Evolutionary conservation across 2,329 filamentous ascomycete species (phyloP).

Genomic region (Dothideomycetes sp.): DNA sequence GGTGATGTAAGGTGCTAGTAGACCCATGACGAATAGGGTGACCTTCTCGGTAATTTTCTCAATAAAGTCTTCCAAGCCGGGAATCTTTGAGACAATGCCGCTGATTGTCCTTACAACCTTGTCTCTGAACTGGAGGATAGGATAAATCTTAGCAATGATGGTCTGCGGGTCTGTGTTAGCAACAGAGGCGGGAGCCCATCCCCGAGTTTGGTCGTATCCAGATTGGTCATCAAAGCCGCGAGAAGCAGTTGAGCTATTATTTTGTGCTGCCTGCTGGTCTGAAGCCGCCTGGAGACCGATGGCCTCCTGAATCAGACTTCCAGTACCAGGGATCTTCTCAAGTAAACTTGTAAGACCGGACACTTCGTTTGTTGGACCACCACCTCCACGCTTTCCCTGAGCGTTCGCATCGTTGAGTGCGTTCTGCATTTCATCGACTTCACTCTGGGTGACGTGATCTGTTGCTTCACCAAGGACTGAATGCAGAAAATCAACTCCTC

Average conservation of each 20-base stretch:
- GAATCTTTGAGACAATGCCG: slow-evolving; percentile 79
- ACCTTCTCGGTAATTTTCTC: slow-evolving; percentile 91
- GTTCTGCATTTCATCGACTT: slow-evolving; percentile 74
- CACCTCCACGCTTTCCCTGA: slow-evolving; percentile 14
- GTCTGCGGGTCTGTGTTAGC: slow-evolving; percentile 48
- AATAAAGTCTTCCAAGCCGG: slow-evolving; percentile 77
- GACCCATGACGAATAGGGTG: slow-evolving; percentile 80
- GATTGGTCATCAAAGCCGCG: slow-evolving; percentile 23
- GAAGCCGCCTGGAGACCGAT: slow-evolving; percentile 33
- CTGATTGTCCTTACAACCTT: slow-evolving; percentile 83
- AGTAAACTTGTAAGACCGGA: slow-evolving; percentile 57
- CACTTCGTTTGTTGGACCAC: slow-evolving; percentile 21
- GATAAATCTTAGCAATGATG: slow-evolving; percentile 59
- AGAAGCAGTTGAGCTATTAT: slow-evolving; percentile 27
- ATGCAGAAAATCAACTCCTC: slow-evolving; percentile 87
- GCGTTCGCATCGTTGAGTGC: slow-evolving; percentile 8
- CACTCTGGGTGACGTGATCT: slow-evolving; percentile 84
- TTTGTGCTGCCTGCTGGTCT: slow-evolving; percentile 34
- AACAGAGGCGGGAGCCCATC: slow-evolving; percentile 16
- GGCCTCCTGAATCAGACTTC: slow-evolving; percentile 35
- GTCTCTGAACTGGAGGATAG: slow-evolving; percentile 87
- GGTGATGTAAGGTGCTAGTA: slow-evolving; percentile 82
- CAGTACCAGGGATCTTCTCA: slow-evolving; percentile 57
- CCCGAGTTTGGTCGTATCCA: slow-evolving; percentile 25
- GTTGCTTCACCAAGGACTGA: slow-evolving; percentile 70